Conservation (phyloP, 176 grass and related monocot genomes). For the Triticum timopheevii region DNA sequence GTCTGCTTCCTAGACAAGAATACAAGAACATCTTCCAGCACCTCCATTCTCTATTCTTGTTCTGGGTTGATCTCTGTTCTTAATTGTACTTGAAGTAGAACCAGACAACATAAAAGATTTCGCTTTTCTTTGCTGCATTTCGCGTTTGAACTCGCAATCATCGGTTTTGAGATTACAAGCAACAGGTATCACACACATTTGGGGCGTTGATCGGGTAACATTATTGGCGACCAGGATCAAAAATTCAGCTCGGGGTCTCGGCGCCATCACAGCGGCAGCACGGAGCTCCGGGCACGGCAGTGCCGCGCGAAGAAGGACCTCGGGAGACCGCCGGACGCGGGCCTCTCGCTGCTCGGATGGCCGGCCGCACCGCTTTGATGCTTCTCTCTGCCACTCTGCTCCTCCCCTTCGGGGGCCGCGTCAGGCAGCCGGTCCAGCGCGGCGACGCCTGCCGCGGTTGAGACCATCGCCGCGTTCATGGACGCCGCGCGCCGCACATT, state of each 20-base stretch:
- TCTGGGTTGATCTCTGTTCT: not conserved
- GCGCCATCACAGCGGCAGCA: constrained; percentile 53
- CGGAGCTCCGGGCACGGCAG: constrained; percentile 57
- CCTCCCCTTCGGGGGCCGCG: constrained; percentile 39
- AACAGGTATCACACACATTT: not conserved
- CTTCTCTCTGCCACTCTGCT: constrained; percentile 32
- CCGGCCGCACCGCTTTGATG: constrained; percentile 13
- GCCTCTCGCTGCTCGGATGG: constrained; percentile 30
- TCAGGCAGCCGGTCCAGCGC: constrained; percentile 36
- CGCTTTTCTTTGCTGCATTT: constrained; percentile 11
- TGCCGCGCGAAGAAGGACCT: constrained; percentile 73
- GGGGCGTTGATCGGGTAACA: not conserved
- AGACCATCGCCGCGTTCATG: constrained; percentile 47
- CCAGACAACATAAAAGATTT: not conserved
- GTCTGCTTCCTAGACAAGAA: not conserved
- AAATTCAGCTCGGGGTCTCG: constrained; percentile 26
- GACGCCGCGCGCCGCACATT: constrained; percentile 63
- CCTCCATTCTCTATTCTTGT: not conserved
- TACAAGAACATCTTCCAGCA: not conserved
- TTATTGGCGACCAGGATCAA: constrained; percentile 44
- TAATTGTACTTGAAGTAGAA: not conserved
- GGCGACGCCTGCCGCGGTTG: not conserved
- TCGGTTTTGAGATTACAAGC: constrained; percentile 38
- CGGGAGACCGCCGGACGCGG: not conserved
- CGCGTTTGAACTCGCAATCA: not conserved